Percentiles rank a stretch among this genome's conserved stretches.
phyloP scores from a whole-genome alignment of 768 basidiomycete genomes.

The Lactarius sp. region DNA sequence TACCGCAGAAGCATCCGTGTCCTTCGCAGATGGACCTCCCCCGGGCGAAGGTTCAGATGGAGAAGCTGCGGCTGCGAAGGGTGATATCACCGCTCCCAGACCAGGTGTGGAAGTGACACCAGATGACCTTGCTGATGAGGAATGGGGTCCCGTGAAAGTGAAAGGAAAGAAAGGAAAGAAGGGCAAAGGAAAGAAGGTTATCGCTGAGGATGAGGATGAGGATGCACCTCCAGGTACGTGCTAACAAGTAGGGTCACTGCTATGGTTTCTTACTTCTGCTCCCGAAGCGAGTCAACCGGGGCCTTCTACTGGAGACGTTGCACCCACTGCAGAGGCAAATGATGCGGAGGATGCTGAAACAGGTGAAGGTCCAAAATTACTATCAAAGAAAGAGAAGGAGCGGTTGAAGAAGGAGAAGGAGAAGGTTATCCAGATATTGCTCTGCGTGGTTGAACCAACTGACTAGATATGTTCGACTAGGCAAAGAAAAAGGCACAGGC shows the following conservation, averaged over 20 bases:
- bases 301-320: conserved; percentile 21
- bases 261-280: not conserved
- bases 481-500: conserved; percentile 94
- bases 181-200: conserved; percentile 45
- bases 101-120: conserved; percentile 35
- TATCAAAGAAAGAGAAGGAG: conserved; percentile 97
- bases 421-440: conserved; percentile 50
- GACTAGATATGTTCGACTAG: conserved; percentile 35
- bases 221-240: conserved; percentile 29
- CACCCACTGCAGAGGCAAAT: conserved; percentile 29
- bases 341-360: conserved; percentile 46
- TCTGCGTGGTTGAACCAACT: not conserved
- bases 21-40: conserved; percentile 27
- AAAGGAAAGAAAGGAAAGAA: conserved; percentile 51
- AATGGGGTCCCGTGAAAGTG: conserved; percentile 36
- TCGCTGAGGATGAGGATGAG: conserved; percentile 39
- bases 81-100: conserved; percentile 31
- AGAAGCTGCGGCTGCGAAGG: conserved; percentile 33
- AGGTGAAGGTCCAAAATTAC: conserved; percentile 56
- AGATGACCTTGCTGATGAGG: conserved; percentile 47
- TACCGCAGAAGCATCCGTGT: conserved; percentile 24
- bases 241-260: not conserved
- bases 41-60: conserved; percentile 32
- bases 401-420: conserved; percentile 95
- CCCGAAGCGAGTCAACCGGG: conserved; percentile 18